A percentile compares a stretch with the other conserved stretches of the same genome.
phyloP scores from a whole-genome alignment of 352 stramenopile species.

The Albugo candida region DNA sequence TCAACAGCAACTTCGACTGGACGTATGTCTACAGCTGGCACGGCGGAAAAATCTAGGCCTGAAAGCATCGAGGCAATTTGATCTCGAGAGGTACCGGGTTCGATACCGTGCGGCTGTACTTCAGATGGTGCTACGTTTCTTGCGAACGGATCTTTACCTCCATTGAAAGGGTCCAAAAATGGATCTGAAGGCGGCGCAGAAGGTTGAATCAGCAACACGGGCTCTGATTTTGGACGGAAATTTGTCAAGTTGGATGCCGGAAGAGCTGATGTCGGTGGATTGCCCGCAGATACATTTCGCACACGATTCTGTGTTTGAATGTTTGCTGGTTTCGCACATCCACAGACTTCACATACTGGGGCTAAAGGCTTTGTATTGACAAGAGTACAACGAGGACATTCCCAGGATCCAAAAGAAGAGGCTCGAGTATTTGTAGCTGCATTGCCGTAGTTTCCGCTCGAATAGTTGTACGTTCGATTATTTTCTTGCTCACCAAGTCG shows the following conservation, averaged over 20 bases:
- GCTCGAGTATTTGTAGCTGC: conserved; percentile 15
- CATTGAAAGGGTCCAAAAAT: too few relatives aligned
- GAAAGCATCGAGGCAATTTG: conserved; percentile 63
- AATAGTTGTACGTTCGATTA: conserved; percentile 24
- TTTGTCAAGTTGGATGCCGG: background rate
- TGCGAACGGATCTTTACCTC: conserved; percentile 1
- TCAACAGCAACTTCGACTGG: conserved; percentile 3
- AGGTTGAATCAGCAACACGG: conserved; percentile 4
- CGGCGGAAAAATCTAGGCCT: conserved; percentile 44
- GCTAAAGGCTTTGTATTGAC: conserved; percentile 60
- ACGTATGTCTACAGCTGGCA: conserved; percentile 16
- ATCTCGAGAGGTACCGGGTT: conserved; percentile 8
- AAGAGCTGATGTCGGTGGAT: background rate
- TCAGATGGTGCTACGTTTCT: background rate
- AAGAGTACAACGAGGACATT: conserved; percentile 50
- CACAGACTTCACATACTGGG: conserved; percentile 54
- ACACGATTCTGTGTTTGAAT: background rate
- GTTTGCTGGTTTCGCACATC: conserved; percentile 21
- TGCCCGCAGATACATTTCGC: conserved; percentile 10
- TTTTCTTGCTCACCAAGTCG: background rate
- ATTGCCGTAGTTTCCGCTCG: conserved; percentile 9
- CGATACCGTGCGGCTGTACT: background rate
- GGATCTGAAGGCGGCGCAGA: conserved; percentile 1
- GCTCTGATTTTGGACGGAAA: conserved; percentile 4
- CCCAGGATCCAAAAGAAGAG: conserved; percentile 43